Evolutionary conservation across 306 rosid genomes (phyloP).

Genomic region (Vachellia collinsii): DNA sequence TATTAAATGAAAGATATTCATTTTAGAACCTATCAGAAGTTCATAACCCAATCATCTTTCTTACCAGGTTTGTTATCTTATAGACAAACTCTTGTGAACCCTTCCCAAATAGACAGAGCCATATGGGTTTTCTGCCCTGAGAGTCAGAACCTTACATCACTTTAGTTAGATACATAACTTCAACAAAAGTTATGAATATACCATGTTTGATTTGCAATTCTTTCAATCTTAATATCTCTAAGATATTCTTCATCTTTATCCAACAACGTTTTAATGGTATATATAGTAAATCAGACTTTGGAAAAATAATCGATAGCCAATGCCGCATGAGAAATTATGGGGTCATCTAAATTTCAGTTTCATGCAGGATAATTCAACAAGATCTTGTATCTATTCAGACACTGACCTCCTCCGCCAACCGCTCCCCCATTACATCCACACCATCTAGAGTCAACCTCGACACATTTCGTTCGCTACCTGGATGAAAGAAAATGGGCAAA

Average conservation of each 20-base stretch:
- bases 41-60: slow-evolving; percentile 8
- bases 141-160: neutral
- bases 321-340: slow-evolving; percentile 12
- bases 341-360: slow-evolving; percentile 25
- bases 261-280: slow-evolving; percentile 15
- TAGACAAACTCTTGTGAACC: slow-evolving; percentile 4
- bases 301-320: slow-evolving; percentile 21
- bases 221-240: too few species aligned
- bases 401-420: slow-evolving; percentile 84
- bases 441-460: slow-evolving; percentile 82
- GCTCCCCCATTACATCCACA: slow-evolving; percentile 96
- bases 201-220: neutral
- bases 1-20: slow-evolving; percentile 2
- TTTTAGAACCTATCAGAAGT: slow-evolving; percentile 21
- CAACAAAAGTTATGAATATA: slow-evolving; percentile 6
- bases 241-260: slow-evolving; percentile 15
- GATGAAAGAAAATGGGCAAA: slow-evolving; percentile 5
- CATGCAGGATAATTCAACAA: slow-evolving; percentile 26
- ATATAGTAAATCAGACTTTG: neutral
- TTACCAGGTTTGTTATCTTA: slow-evolving; percentile 8
- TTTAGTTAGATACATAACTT: neutral
- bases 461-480: slow-evolving; percentile 93
- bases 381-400: slow-evolving; percentile 14
- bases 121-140: neutral
- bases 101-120: slow-evolving; percentile 20